Percentiles rank a stretch among this genome's conserved stretches.
phyloP scores from a whole-genome alignment of 208 protist species.

The Leishmania braziliensis region DNA sequence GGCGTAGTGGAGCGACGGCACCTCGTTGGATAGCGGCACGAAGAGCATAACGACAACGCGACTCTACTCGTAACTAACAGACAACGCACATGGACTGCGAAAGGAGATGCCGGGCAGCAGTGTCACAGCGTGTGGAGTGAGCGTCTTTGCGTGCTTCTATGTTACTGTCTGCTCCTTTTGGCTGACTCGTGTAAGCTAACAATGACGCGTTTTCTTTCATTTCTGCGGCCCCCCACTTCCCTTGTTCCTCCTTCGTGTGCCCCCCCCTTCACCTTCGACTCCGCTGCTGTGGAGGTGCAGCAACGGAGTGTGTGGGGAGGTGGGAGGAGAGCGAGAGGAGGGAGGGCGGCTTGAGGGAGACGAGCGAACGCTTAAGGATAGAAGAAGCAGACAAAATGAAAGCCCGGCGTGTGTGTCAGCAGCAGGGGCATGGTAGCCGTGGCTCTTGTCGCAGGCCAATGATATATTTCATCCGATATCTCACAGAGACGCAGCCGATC shows the following conservation, averaged over 20 bases:
- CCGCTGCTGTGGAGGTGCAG: neutral
- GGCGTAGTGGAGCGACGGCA: constrained; percentile 40
- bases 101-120: too few species aligned
- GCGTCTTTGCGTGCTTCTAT: neutral
- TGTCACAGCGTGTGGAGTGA: neutral
- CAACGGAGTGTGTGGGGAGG: neutral
- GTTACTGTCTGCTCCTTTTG: neutral
- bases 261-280: neutral
- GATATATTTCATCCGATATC: neutral
- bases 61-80: neutral
- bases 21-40: neutral
- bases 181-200: constrained; percentile 7
- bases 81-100: neutral
- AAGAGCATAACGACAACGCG: neutral
- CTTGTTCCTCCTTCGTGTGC: neutral
- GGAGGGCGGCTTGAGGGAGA: neutral
- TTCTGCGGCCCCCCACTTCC: neutral
- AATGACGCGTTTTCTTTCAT: neutral
- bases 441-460: neutral
- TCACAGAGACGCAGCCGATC: neutral
- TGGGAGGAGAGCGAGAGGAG: neutral
- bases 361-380: neutral
- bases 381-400: neutral
- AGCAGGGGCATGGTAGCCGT: neutral
- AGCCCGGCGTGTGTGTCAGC: neutral